Evolutionary conservation across 2,329 filamentous ascomycete genomes (phyloP).

Genomic region (Fusarium newnesense): DNA sequence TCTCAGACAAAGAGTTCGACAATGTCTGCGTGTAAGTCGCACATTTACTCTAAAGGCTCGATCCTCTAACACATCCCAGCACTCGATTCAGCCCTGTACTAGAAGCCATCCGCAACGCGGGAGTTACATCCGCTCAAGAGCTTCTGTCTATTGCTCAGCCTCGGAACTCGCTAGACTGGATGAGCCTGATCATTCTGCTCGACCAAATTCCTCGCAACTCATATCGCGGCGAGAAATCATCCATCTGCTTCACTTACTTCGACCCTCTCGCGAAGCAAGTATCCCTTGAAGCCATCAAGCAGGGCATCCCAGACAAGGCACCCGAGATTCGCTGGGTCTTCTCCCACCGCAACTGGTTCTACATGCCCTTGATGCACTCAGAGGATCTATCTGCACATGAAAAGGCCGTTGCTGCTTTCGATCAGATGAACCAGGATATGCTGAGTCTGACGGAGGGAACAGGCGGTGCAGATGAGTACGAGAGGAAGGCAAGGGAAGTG

Average conservation of each 20-base stretch:
- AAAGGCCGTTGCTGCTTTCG: constrained; percentile 46
- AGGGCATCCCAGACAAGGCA: constrained; percentile 43
- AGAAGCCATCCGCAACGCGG: constrained; percentile 46
- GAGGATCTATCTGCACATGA: constrained; percentile 61
- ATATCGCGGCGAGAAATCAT: constrained; percentile 60
- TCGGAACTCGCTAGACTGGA: constrained; percentile 48
- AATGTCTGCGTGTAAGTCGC: constrained; percentile 48
- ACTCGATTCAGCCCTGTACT: constrained; percentile 47
- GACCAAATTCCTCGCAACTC: constrained; percentile 73
- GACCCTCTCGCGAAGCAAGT: constrained; percentile 64
- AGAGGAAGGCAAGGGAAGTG: constrained; percentile 42
- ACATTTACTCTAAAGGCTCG: rapidly evolving
- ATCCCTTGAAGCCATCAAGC: constrained; percentile 48
- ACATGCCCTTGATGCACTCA: constrained; percentile 69
- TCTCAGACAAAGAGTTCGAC: constrained; percentile 49
- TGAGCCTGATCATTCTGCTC: constrained; percentile 66
- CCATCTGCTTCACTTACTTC: constrained; percentile 62
- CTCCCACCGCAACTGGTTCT: constrained; percentile 64
- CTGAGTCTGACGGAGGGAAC: constrained; percentile 45
- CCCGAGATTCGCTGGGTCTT: constrained; percentile 48
- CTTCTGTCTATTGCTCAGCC: constrained; percentile 45
- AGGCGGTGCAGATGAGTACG: constrained; percentile 37
- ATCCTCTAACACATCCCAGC: constrained; percentile 29
- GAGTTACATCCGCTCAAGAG: constrained; percentile 43
- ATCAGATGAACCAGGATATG: constrained; percentile 48